These are phyloP conservation scores for Leucocoprinus sp. DNA, from an alignment of 768 basidiomycete genomes.

Conservation along the genomic window DNA sequence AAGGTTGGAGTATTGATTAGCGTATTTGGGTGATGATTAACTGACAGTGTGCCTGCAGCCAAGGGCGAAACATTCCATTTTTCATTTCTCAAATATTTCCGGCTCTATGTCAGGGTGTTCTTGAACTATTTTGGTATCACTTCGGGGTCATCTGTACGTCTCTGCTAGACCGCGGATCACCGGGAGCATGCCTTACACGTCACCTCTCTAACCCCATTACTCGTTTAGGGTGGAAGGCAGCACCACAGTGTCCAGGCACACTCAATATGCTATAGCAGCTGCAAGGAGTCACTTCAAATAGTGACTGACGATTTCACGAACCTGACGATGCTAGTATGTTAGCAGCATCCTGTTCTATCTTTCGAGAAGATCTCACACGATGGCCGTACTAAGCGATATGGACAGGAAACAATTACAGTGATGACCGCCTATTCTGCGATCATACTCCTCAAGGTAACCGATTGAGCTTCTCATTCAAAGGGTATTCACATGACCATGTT, in stretches of 20 bases:
- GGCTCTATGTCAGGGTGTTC: slow-evolving; percentile 72
- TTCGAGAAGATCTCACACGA: neutral
- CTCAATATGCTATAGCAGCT: slow-evolving; percentile 66
- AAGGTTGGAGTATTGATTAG: slow-evolving; percentile 32
- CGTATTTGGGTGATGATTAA: neutral
- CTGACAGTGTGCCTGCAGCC: slow-evolving; percentile 30
- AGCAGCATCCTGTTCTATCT: neutral
- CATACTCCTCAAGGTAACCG: slow-evolving; percentile 60
- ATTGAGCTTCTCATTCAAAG: slow-evolving; percentile 5
- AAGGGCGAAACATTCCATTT: slow-evolving; percentile 70
- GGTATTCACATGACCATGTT: slow-evolving; percentile 7
- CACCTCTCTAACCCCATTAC: slow-evolving; percentile 5
- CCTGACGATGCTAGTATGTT: slow-evolving; percentile 64
- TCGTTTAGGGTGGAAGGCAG: slow-evolving; percentile 42
- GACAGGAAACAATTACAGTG: slow-evolving; percentile 75
- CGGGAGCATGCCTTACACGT: neutral
- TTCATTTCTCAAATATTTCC: slow-evolving; percentile 68
- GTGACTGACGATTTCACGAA: slow-evolving; percentile 66
- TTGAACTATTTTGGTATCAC: slow-evolving; percentile 69
- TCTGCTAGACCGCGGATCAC: slow-evolving; percentile 8
- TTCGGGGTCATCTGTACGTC: slow-evolving; percentile 11
- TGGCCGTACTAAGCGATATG: slow-evolving; percentile 51
- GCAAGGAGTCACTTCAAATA: slow-evolving; percentile 61
- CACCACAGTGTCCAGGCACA: slow-evolving; percentile 62
- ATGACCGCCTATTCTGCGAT: slow-evolving; percentile 87